phyloP scores from a whole-genome alignment of 768 basidiomycete genomes.

The Boletus speciosus region DNA sequence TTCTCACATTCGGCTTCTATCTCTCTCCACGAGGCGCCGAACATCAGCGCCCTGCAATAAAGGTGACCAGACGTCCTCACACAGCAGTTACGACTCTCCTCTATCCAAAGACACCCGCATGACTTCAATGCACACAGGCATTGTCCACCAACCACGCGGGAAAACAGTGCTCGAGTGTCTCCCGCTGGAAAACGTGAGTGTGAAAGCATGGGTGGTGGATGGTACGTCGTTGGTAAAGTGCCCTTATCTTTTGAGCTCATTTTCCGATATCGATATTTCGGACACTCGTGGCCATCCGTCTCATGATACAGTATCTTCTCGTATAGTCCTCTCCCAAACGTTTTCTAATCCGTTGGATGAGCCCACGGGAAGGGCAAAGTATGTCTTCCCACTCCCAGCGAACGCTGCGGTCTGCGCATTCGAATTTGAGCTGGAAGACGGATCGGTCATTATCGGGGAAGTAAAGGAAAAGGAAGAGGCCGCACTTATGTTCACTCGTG shows the following conservation, averaged over 20 bases:
- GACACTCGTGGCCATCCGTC: background rate
- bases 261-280: background rate
- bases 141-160: constrained; percentile 30
- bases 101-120: constrained; percentile 6
- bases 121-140: constrained; percentile 23
- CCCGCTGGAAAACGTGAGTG: constrained; percentile 39
- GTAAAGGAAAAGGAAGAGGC: constrained; percentile 49
- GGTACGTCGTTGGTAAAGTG: constrained; percentile 25
- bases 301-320: constrained; percentile 37
- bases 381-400: constrained; percentile 58
- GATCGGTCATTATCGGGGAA: constrained; percentile 40
- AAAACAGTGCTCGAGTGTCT: constrained; percentile 30
- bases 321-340: constrained; percentile 38
- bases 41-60: constrained; percentile 9
- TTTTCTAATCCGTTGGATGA: constrained; percentile 38
- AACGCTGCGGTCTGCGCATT: constrained; percentile 55
- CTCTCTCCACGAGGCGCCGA: constrained; percentile 1
- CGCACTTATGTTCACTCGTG: constrained; percentile 37
- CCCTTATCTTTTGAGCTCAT: constrained; percentile 1
- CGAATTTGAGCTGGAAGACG: constrained; percentile 44
- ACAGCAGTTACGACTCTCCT: constrained; percentile 5
- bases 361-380: constrained; percentile 45
- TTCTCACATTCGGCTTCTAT: constrained; percentile 6
- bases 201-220: constrained; percentile 42
- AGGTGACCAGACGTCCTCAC: background rate